A percentile compares a stretch with the other conserved stretches of the same genome.
phyloP scores from a whole-genome alignment of 2,329 filamentous ascomycete species.

The Colletotrichum sp. region DNA sequence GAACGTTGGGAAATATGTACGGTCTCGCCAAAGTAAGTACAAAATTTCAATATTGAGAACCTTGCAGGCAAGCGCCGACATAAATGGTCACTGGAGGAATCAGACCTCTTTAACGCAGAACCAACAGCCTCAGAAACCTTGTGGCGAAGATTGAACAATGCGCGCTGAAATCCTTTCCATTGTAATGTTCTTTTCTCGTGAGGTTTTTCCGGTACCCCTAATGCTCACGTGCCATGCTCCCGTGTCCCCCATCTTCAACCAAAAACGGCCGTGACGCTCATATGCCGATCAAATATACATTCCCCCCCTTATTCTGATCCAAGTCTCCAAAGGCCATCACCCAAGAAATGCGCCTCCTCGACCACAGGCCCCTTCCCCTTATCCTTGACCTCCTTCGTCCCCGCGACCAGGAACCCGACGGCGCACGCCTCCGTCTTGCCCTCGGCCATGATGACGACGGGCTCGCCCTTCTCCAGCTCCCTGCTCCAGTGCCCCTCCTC shows the following conservation, averaged over 20 bases:
- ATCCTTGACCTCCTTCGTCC: slow-evolving; percentile 90
- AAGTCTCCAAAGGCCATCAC: slow-evolving; percentile 91
- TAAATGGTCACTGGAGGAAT: background rate
- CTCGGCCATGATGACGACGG: slow-evolving; percentile 90
- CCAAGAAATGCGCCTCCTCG: slow-evolving; percentile 91
- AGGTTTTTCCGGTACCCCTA: background rate
- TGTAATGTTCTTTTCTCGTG: background rate
- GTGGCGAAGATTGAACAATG: background rate
- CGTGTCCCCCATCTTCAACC: background rate
- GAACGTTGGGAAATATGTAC: background rate
- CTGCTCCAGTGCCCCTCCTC: slow-evolving; percentile 62
- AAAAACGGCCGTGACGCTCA: background rate
- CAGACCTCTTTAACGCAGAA: background rate
- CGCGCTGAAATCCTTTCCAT: background rate
- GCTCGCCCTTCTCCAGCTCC: slow-evolving; percentile 79
- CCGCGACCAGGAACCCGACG: slow-evolving; percentile 81
- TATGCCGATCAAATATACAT: background rate
- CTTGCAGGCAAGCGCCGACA: background rate
- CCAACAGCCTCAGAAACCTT: background rate
- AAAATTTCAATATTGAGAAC: background rate
- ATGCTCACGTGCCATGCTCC: background rate
- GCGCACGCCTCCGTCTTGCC: slow-evolving; percentile 92
- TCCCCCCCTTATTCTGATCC: slow-evolving; percentile 45
- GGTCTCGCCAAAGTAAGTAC: background rate
- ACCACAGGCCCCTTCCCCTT: slow-evolving; percentile 95